These are phyloP conservation scores for Populus tremula DNA, from an alignment of 345 rosid species.

Conservation along the genomic window DNA sequence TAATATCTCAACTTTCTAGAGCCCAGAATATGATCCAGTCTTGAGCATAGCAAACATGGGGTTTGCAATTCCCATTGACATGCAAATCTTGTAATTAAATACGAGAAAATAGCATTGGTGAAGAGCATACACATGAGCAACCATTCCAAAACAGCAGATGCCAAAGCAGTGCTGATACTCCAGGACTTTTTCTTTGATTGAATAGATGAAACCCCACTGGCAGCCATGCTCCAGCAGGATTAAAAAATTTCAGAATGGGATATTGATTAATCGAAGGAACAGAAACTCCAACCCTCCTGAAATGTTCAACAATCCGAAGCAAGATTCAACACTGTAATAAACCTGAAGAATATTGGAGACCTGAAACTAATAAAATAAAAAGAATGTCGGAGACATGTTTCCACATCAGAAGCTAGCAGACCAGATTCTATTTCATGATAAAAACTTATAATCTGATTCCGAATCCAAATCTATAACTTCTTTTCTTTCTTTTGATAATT, in stretches of 20 bases:
- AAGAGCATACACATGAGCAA: slow-evolving; percentile 67
- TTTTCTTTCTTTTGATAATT: not conserved
- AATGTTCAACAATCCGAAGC: slow-evolving; percentile 19
- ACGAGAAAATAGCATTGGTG: slow-evolving; percentile 56
- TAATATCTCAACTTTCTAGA: slow-evolving; percentile 41
- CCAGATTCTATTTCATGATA: not conserved
- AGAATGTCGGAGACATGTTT: not conserved
- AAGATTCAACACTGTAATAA: slow-evolving; percentile 28
- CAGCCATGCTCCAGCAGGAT: slow-evolving; percentile 43
- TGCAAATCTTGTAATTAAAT: slow-evolving; percentile 65
- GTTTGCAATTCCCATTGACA: slow-evolving; percentile 49
- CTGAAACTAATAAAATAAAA: not conserved
- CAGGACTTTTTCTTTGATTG: slow-evolving; percentile 35
- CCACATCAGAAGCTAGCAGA: not conserved
- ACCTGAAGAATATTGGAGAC: slow-evolving; percentile 13
- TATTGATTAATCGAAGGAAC: slow-evolving; percentile 9
- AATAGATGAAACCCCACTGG: slow-evolving; percentile 38
- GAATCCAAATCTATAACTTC: not conserved
- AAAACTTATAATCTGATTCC: not conserved
- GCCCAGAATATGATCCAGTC: slow-evolving; percentile 79
- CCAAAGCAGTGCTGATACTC: slow-evolving; percentile 51
- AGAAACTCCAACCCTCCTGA: slow-evolving; percentile 23
- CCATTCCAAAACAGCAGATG: slow-evolving; percentile 77
- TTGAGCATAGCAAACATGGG: slow-evolving; percentile 81
- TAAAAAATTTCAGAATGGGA: slow-evolving; percentile 16